Evolutionary conservation across 2,329 filamentous ascomycete genomes (phyloP).

Genomic region (Paraconiothyrium brasiliense): DNA sequence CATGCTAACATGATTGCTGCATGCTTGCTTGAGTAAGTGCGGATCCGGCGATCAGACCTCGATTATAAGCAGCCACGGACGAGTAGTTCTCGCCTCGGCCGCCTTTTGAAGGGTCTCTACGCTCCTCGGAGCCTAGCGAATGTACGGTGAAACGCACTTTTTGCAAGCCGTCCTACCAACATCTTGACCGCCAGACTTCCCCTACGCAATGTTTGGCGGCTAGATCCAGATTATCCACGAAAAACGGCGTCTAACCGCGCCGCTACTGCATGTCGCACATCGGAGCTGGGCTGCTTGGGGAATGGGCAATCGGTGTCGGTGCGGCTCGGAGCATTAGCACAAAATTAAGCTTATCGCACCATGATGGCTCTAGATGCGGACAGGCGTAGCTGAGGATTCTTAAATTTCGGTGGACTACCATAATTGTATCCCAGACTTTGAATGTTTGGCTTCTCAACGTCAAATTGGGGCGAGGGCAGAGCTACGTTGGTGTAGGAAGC

Average conservation of each 20-base stretch:
- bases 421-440: too few species aligned
- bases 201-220: neutral
- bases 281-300: neutral
- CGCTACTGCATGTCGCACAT: slow-evolving; percentile 6
- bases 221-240: slow-evolving; percentile 6
- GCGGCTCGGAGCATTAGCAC: slow-evolving; percentile 1
- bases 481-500: neutral
- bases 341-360: slow-evolving; percentile 16
- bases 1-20: neutral
- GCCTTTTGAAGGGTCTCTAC: neutral
- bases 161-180: neutral
- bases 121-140: slow-evolving; percentile 5
- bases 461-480: neutral
- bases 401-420: neutral
- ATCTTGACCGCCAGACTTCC: slow-evolving; percentile 10
- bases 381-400: neutral
- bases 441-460: neutral
- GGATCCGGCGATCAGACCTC: neutral
- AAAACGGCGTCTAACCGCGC: neutral
- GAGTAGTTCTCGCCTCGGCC: neutral
- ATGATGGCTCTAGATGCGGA: slow-evolving; percentile 4
- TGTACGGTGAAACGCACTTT: neutral
- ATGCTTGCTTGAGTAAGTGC: neutral
- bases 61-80: neutral
- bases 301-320: neutral